Evolutionary conservation across 441 rosid genomes (phyloP).

Genomic region (Theobroma grandiflorum): DNA sequence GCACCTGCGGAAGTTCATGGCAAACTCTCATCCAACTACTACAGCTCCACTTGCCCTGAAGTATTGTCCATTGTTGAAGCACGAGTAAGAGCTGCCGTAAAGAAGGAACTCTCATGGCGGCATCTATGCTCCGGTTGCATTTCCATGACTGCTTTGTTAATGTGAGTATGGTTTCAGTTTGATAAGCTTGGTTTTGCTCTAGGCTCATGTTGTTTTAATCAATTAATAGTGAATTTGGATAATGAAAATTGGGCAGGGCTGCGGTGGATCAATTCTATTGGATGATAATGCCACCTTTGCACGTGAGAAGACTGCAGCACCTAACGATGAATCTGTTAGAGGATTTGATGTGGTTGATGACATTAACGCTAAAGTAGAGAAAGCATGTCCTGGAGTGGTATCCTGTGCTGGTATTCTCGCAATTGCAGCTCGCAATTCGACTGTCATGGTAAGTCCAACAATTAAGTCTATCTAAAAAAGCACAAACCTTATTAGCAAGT

Average conservation of each 20-base stretch:
- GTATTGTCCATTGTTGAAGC: constrained; percentile 29
- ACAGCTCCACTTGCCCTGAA: constrained; percentile 35
- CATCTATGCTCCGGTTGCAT: constrained; percentile 60
- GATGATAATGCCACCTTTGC: constrained; percentile 43
- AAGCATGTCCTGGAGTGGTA: constrained; percentile 52
- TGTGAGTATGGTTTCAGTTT: constrained; percentile 24
- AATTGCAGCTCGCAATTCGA: constrained; percentile 47
- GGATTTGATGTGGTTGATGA: constrained; percentile 48
- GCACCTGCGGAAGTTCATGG: constrained; percentile 11
- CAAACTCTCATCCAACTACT: constrained; percentile 30
- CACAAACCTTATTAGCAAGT: background rate
- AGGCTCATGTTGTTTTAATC: background rate
- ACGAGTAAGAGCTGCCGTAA: constrained; percentile 29
- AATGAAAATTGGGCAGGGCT: constrained; percentile 38
- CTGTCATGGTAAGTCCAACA: constrained; percentile 36
- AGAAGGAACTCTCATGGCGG: constrained; percentile 41
- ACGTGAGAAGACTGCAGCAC: constrained; percentile 49
- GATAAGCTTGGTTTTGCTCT: background rate
- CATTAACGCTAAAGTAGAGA: constrained; percentile 44
- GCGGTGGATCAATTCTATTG: constrained; percentile 53
- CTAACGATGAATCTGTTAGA: constrained; percentile 42
- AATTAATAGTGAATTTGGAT: background rate
- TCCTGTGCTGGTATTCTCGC: constrained; percentile 61
- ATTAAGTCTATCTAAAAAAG: background rate
- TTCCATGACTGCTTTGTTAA: constrained; percentile 63